These are phyloP conservation scores for Syzygium aqueum DNA, from an alignment of 345 rosid genomes.

Conservation along the genomic window DNA sequence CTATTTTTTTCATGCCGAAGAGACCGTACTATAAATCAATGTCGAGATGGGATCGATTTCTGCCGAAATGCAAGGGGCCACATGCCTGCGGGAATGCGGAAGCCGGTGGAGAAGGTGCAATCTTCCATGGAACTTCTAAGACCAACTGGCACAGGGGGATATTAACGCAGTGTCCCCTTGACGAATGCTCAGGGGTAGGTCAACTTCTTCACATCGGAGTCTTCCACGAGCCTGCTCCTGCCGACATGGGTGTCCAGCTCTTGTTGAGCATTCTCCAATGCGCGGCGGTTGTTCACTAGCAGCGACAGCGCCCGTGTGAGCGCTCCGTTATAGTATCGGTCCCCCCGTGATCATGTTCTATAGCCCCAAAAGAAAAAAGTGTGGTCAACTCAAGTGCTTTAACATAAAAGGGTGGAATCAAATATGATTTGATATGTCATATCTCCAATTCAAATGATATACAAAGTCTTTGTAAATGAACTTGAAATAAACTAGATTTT, in stretches of 20 bases:
- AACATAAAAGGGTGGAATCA: neutral
- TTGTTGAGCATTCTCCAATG: conserved; percentile 8
- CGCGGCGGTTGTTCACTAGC: conserved; percentile 13
- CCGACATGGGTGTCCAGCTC: conserved; percentile 20
- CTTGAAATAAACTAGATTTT: neutral
- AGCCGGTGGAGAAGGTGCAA: conserved; percentile 11
- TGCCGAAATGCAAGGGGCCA: neutral
- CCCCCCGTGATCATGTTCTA: conserved; percentile 17
- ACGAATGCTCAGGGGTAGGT: conserved; percentile 16
- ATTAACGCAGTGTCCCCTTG: conserved; percentile 11
- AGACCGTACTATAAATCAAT: neutral
- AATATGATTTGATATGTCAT: neutral
- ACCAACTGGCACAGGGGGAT: conserved; percentile 4
- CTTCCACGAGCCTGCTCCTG: conserved; percentile 5
- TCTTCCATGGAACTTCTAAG: conserved; percentile 10
- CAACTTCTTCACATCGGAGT: conserved; percentile 7
- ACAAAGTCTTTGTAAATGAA: neutral
- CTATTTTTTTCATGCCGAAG: too few relatives aligned
- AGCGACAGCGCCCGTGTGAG: conserved; percentile 22
- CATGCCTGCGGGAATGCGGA: conserved; percentile 7
- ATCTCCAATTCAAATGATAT: neutral
- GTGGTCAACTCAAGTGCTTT: neutral
- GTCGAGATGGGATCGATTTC: neutral
- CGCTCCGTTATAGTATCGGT: conserved; percentile 14
- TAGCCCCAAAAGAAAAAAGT: neutral